Percentiles rank a stretch among this genome's conserved stretches.
These are phyloP conservation scores for Hansenula anomala DNA, from an alignment of 1,139 yeast species.

Conservation along the genomic window DNA sequence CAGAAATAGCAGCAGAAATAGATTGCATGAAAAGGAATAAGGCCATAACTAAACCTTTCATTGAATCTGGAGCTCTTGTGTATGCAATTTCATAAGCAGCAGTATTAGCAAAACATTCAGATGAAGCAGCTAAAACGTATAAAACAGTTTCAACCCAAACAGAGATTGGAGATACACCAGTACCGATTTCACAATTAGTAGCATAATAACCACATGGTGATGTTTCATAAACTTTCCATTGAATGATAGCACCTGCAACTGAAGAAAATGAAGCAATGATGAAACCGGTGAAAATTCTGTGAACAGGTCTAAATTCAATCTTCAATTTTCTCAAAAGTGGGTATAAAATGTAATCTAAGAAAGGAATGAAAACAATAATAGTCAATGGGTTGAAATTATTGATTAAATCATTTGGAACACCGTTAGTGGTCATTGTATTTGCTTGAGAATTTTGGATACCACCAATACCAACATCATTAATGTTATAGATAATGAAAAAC, in stretches of 20 bases:
- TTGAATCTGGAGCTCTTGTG: conserved; percentile 55
- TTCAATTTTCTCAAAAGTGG: conserved; percentile 47
- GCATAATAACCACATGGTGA: conserved; percentile 59
- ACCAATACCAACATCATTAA: conserved; percentile 60
- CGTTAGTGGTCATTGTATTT: conserved; percentile 56
- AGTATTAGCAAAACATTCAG: conserved; percentile 61
- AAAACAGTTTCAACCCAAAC: conserved; percentile 48
- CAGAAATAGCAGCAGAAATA: conserved; percentile 48
- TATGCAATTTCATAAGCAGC: conserved; percentile 66
- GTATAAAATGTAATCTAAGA: conserved; percentile 49
- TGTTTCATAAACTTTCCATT: conserved; percentile 59
- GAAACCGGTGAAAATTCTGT: conserved; percentile 72
- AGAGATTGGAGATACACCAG: conserved; percentile 38
- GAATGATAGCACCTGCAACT: conserved; percentile 76
- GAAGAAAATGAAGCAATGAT: conserved; percentile 62
- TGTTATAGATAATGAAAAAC: conserved; percentile 53
- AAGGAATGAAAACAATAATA: conserved; percentile 55
- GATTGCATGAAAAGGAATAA: conserved; percentile 56
- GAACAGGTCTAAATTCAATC: conserved; percentile 60
- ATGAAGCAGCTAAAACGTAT: conserved; percentile 51
- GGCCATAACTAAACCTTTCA: conserved; percentile 64
- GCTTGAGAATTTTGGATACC: conserved; percentile 58
- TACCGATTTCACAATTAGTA: conserved; percentile 38
- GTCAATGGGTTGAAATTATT: conserved; percentile 62
- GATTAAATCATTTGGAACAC: conserved; percentile 65